A percentile compares a stretch with the other conserved stretches of the same genome.
Conservation (phyloP, 306 rosid species). For the Quercus bicolor region DNA sequence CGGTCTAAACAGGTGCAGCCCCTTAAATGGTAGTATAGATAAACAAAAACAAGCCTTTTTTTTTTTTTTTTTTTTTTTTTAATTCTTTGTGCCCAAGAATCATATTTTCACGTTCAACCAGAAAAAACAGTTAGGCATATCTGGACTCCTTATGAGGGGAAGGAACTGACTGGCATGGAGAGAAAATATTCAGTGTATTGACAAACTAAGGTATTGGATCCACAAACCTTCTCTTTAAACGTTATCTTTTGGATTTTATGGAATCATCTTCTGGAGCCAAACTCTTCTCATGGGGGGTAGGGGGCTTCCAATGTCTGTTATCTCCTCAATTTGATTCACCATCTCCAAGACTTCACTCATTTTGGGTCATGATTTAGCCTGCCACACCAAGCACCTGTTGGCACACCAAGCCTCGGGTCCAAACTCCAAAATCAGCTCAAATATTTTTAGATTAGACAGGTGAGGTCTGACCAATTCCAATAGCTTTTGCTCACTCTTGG, state of each 20-base stretch:
- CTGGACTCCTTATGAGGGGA: neutral
- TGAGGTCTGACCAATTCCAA: constrained; percentile 51
- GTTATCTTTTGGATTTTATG: constrained; percentile 32
- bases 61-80: no score
- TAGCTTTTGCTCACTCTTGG: constrained; percentile 49
- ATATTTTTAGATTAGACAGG: constrained; percentile 35
- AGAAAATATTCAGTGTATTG: constrained; percentile 19
- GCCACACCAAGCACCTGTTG: constrained; percentile 45
- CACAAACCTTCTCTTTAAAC: constrained; percentile 29
- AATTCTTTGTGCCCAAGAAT: no score
- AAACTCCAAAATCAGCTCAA: constrained; percentile 25
- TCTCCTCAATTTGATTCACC: constrained; percentile 31
- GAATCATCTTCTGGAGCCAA: constrained; percentile 15
- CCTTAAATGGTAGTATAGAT: no score
- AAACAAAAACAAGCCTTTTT: no score
- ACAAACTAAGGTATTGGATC: constrained; percentile 39
- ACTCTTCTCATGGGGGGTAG: constrained; percentile 12
- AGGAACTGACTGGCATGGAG: neutral
- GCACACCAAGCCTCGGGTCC: constrained; percentile 57
- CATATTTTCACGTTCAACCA: neutral
- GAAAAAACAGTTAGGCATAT: neutral
- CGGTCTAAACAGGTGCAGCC: no score
- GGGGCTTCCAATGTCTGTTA: constrained; percentile 26
- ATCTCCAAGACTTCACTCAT: constrained; percentile 53
- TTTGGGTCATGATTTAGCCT: constrained; percentile 31